Conservation (phyloP, 148 eudicot species). For the Chenopodium suecicum region DNA sequence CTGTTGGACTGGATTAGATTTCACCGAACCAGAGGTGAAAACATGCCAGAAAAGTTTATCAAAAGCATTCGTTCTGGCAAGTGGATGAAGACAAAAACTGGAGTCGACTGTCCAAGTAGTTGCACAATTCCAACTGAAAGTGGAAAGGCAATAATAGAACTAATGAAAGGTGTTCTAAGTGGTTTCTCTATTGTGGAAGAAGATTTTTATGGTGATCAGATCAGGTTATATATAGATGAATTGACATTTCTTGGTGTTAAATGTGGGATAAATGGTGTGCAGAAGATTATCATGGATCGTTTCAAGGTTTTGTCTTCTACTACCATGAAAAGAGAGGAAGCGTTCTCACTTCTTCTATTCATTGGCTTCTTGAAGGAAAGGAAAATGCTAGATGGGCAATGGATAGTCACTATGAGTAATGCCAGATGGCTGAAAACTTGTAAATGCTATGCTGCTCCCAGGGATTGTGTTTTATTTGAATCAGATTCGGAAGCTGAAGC, state of each 20-base stretch:
- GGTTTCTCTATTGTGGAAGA: slow-evolving; percentile 29
- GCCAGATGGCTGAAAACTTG: slow-evolving; percentile 29
- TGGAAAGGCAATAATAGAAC: slow-evolving; percentile 23
- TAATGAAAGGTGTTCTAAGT: slow-evolving; percentile 10
- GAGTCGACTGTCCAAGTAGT: slow-evolving; percentile 22
- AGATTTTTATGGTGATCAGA: slow-evolving; percentile 25
- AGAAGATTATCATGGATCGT: slow-evolving; percentile 18
- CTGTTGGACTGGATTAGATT: slow-evolving; percentile 28
- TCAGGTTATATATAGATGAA: slow-evolving; percentile 30
- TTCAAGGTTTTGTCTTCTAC: slow-evolving; percentile 15
- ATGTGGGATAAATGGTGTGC: slow-evolving; percentile 25
- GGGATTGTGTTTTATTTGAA: slow-evolving; percentile 11
- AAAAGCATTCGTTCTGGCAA: slow-evolving; percentile 26
- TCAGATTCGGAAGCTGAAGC: slow-evolving; percentile 23
- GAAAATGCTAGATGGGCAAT: slow-evolving; percentile 17
- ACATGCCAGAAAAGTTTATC: slow-evolving; percentile 7
- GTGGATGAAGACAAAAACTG: slow-evolving; percentile 29
- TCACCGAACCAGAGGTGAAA: slow-evolving; percentile 23
- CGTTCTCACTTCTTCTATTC: slow-evolving; percentile 20
- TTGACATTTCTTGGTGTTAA: slow-evolving; percentile 38
- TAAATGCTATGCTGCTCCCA: slow-evolving; percentile 21
- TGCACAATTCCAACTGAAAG: slow-evolving; percentile 22
- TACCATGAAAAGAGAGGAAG: slow-evolving; percentile 2
- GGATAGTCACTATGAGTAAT: slow-evolving; percentile 16
- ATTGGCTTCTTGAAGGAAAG: slow-evolving; percentile 22